Conservation (phyloP, 2,329 filamentous ascomycete genomes). For the Xylaria polymorpha region DNA sequence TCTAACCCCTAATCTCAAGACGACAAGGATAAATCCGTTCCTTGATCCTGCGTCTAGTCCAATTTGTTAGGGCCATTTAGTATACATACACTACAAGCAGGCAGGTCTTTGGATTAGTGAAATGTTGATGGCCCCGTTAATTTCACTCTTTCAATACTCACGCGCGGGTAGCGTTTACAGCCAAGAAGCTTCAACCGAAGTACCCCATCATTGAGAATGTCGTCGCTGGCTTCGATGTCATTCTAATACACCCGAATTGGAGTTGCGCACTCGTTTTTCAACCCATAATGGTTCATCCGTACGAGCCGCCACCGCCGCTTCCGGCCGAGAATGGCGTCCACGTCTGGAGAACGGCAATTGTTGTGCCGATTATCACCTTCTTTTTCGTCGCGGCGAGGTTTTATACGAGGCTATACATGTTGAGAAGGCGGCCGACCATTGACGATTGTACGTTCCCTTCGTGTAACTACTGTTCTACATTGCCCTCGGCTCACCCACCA, state of each 20-base stretch:
- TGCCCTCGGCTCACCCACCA: background rate
- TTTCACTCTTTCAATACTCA: slow-evolving; percentile 7
- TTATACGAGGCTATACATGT: slow-evolving; percentile 44
- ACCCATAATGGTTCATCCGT: slow-evolving; percentile 32
- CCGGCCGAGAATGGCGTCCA: slow-evolving; percentile 48
- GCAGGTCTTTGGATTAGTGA: background rate
- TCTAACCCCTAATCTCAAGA: slow-evolving; percentile 26
- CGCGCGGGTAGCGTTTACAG: slow-evolving; percentile 29
- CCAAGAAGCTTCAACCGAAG: slow-evolving; percentile 5
- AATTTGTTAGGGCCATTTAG: slow-evolving; percentile 1
- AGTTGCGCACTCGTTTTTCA: slow-evolving; percentile 24
- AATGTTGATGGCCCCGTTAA: background rate
- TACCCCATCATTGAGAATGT: slow-evolving; percentile 15
- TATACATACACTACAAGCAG: background rate
- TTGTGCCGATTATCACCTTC: slow-evolving; percentile 48
- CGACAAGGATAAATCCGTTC: slow-evolving; percentile 17
- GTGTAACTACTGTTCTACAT: background rate
- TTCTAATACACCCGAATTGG: slow-evolving; percentile 5
- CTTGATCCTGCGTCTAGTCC: slow-evolving; percentile 7
- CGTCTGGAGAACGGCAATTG: slow-evolving; percentile 46
- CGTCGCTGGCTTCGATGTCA: slow-evolving; percentile 38
- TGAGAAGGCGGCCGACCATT: slow-evolving; percentile 38
- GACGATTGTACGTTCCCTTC: slow-evolving; percentile 46
- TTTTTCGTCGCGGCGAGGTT: slow-evolving; percentile 46
- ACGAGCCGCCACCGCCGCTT: slow-evolving; percentile 34